Conservation (phyloP, 2,329 filamentous ascomycete species). For the Alternaria ventricosa region DNA sequence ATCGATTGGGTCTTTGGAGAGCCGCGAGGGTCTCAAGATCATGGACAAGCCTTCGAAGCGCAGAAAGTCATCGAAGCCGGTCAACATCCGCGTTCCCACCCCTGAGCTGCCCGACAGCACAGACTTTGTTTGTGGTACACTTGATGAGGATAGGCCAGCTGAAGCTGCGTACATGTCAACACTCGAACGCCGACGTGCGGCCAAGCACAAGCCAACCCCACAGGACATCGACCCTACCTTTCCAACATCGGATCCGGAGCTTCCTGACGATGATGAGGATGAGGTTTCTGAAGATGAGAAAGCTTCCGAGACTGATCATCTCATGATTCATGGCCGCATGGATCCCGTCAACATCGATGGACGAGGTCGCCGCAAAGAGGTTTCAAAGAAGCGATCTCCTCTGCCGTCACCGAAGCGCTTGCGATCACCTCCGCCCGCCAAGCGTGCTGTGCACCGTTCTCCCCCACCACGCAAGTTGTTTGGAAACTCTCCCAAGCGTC, state of each 20-base stretch:
- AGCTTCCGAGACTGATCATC: constrained; percentile 64
- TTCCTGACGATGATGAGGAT: constrained; percentile 74
- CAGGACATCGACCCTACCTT: constrained; percentile 94
- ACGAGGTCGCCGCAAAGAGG: constrained; percentile 42
- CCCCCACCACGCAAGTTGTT: constrained; percentile 63
- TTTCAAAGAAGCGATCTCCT: constrained; percentile 51
- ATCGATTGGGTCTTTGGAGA: constrained; percentile 60
- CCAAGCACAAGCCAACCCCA: constrained; percentile 83
- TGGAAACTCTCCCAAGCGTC: constrained; percentile 73
- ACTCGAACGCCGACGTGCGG: constrained; percentile 78
- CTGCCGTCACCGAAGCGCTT: constrained; percentile 67
- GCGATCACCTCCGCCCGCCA: constrained; percentile 58
- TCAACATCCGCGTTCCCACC: constrained; percentile 67
- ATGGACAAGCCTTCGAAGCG: constrained; percentile 43
- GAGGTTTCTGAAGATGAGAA: constrained; percentile 46
- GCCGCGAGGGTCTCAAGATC: constrained; percentile 40
- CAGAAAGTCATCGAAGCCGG: constrained; percentile 55
- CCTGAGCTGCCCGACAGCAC: constrained; percentile 95
- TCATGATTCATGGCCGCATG: constrained; percentile 75
- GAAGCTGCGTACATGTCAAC: constrained; percentile 92
- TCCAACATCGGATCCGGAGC: constrained; percentile 89
- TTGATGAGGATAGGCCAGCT: constrained; percentile 93
- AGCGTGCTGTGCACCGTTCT: constrained; percentile 40
- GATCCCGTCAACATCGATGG: constrained; percentile 67
- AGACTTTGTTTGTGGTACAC: constrained; percentile 97